Evolutionary conservation across 2,329 filamentous ascomycete species (phyloP), one percentile per base, ranked within the genome.

Genomic region (Botryotinia convoluta): DNA sequence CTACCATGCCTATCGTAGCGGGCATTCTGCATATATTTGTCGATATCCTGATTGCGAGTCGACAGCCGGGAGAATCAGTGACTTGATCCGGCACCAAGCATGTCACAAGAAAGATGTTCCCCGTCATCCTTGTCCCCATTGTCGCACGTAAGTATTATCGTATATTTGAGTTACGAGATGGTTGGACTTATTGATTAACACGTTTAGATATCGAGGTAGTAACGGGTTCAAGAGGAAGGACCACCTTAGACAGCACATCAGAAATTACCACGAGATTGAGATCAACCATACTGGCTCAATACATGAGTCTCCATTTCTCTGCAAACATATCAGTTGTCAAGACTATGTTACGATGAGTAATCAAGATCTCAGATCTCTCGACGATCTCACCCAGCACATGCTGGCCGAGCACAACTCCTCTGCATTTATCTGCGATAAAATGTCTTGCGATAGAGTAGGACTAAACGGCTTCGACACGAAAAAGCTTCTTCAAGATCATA

Each of bases 401-500:
- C 20, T 42, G 5, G 8, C 0, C 12, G 35, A 59, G 18, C 60
- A 71, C n/a, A 64, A 57, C 45, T 42, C 69, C 20, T 71, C 32
- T 26, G n/a, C 37, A 44, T 71, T 64, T 22, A 35, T 44, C n/a
- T 71, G 69, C 20, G 2, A 35, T 3, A 59, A 45, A 54, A 0
- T 3, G 1, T 29, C 32, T 1, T 71, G 69, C 44, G 69, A 71
- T 42, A 37, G 69, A n/a, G 69, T 71, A 10, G 69, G 60, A 42
- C 22, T 22, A 7, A 64, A 71, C 12, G 69, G 69, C 5, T 71
- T 71, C 12, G 60, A 57, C 1, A 71, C 60, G 6, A 59, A 77
- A 1, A 65, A 75, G 35, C 61, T 74, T 4, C 20, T 77, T 22
- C 39, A 69, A 16, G n/a, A 35, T 45, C 76, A 77, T 45, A 35